Percentiles rank a stretch among this genome's conserved stretches.
phyloP scores from a whole-genome alignment of 305 asterid species.

The Fraxinus platypoda region DNA sequence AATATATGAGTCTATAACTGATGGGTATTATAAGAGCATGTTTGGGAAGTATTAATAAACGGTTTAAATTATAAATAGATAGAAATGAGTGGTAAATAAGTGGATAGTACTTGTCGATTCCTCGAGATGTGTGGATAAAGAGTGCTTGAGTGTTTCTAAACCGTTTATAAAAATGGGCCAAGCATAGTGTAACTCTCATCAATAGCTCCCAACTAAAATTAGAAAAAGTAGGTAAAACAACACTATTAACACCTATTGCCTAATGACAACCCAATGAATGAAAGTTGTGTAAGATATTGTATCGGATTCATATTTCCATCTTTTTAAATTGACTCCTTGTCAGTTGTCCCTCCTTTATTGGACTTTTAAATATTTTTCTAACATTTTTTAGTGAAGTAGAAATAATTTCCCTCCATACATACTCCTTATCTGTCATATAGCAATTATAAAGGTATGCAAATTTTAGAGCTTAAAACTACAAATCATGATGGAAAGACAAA shows the following conservation, averaged over 20 bases:
- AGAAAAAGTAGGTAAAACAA: not conserved
- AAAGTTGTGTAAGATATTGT: not conserved
- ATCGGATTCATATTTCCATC: not conserved
- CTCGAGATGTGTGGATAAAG: not conserved
- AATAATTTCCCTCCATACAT: not conserved
- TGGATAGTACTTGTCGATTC: not conserved
- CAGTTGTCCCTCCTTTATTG: not conserved
- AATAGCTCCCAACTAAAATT: not conserved
- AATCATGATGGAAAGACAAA: constrained; percentile 14
- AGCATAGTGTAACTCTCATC: not conserved
- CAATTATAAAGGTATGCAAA: not conserved
- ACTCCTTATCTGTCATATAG: not conserved
- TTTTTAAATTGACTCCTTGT: not conserved
- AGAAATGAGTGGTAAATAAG: not conserved
- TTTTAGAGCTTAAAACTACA: constrained; percentile 14
- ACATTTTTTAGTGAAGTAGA: not conserved
- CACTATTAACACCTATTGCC: not conserved
- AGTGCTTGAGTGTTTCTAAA: not conserved
- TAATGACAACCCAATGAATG: not conserved
- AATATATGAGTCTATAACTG: constrained; percentile 9
- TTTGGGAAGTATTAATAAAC: not conserved
- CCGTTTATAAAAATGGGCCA: not conserved
- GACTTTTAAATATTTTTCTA: not conserved
- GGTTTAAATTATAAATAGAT: no score
- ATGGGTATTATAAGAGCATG: not conserved